A percentile compares a stretch with the other conserved stretches of the same genome.
These are phyloP conservation scores for Capronia americana DNA, from an alignment of 2,329 filamentous ascomycete species.

Conservation along the genomic window DNA sequence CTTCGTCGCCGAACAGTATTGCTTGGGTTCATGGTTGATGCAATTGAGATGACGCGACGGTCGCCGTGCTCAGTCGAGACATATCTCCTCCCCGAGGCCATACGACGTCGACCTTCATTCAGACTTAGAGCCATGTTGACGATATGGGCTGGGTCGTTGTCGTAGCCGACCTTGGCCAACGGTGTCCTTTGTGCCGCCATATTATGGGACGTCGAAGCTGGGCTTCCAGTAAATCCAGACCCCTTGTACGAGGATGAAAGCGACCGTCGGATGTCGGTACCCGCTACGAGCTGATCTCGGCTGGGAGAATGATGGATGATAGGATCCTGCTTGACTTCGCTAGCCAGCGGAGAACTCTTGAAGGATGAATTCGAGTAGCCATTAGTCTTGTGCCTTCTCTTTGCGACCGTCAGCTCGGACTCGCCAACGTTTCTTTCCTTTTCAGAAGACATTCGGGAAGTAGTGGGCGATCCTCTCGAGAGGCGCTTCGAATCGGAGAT, in stretches of 20 bases:
- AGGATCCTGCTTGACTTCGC: slow-evolving; percentile 38
- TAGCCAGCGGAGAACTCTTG: slow-evolving; percentile 44
- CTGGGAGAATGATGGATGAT: slow-evolving; percentile 26
- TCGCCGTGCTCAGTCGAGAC: slow-evolving; percentile 45
- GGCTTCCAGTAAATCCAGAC: slow-evolving; percentile 17
- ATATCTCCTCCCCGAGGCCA: slow-evolving; percentile 56
- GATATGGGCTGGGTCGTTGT: slow-evolving; percentile 84
- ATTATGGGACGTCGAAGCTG: slow-evolving; percentile 21
- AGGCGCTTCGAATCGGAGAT: slow-evolving; percentile 45
- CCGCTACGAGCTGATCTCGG: slow-evolving; percentile 19
- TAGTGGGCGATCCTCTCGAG: slow-evolving; percentile 40
- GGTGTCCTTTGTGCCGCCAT: slow-evolving; percentile 18
- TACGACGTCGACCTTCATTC: slow-evolving; percentile 77
- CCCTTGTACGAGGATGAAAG: slow-evolving; percentile 25
- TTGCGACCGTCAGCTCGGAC: slow-evolving; percentile 44
- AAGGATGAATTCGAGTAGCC: slow-evolving; percentile 44
- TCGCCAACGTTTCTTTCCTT: slow-evolving; percentile 52
- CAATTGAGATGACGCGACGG: slow-evolving; percentile 31
- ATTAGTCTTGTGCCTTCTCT: slow-evolving; percentile 48
- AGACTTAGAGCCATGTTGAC: slow-evolving; percentile 90
- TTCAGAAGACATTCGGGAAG: slow-evolving; percentile 44
- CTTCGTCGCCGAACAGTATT: slow-evolving; percentile 26
- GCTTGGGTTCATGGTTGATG: slow-evolving; percentile 26
- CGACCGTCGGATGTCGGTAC: slow-evolving; percentile 26
- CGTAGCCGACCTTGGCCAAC: slow-evolving; percentile 50